Evolutionary conservation across 2,329 filamentous ascomycete species (phyloP), one percentile per base, ranked within the genome.

Genomic region (Fusarium continuum): DNA sequence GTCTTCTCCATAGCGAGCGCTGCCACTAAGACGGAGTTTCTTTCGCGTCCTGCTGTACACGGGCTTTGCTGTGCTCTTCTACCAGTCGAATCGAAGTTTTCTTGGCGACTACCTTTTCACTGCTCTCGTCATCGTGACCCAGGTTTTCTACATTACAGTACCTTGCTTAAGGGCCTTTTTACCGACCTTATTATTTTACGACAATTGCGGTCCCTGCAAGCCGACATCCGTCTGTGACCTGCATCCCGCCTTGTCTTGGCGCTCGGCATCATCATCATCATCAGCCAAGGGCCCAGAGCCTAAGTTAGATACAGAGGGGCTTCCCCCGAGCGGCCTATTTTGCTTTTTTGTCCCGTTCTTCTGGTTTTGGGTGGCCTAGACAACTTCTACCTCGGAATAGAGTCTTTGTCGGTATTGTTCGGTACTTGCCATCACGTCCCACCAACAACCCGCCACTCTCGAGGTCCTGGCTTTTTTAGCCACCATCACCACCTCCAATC

Each of bases 201-300:
- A 51, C 54, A 32, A 38, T 39, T 36, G 64, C 46, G 43, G 47
- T 48, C 40, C 26, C 49, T 50, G 44, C 47, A 67, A 63, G 56
- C 59, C 65, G 61, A 59, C 53, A 38, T 60, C 53, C 57, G 59
- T 63, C 55, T 62, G 62, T 65, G 54, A 63, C 63, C 63, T 64
- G 58, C 54, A 60, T 55, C 55, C n/a, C 51, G 53, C 52, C 34
- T 47, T 46, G 32, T 66, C 62, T 66, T 64, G 63, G 63, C 63
- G 34, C 36, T 59, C 56, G 64, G 63, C 62, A 57, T 63, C 58
- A 59, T 57, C 46, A 59, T 57, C 46, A 60, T 32, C 55, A 60
- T 47, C 47, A 45, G 56, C 48, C 62, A 65, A 66, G 53, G 63
- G 23, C 29, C 36, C 39, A 43, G 35, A 43, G 44, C n/a, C n/a